phyloP scores from a whole-genome alignment of 2,329 filamentous ascomycete species.

The Fusarium musae region DNA sequence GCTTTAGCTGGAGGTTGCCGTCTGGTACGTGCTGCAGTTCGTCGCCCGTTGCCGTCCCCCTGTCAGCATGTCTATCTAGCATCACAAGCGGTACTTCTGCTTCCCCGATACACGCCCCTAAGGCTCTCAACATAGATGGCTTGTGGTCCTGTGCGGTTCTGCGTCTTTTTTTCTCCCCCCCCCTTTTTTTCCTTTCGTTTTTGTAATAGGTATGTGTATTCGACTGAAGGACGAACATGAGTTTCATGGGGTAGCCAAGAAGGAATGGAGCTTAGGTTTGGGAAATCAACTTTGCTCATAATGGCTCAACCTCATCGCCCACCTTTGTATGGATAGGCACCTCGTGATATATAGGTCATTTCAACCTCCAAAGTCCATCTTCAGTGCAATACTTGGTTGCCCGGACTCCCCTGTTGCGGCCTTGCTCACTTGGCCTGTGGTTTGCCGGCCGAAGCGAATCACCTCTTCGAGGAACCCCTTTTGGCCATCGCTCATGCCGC shows the following conservation, averaged over 20 bases:
- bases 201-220: slow-evolving; percentile 10
- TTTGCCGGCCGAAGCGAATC: slow-evolving; percentile 71
- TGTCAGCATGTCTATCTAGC: slow-evolving; percentile 11
- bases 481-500: slow-evolving; percentile 74
- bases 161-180: background rate
- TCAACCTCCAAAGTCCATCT: slow-evolving; percentile 84
- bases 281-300: slow-evolving; percentile 7
- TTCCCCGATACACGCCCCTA: background rate
- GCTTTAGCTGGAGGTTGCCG: slow-evolving; percentile 7
- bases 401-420: slow-evolving; percentile 57
- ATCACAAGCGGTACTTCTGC: background rate
- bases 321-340: background rate
- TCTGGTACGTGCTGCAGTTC: background rate
- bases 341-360: slow-evolving; percentile 3
- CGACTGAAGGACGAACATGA: background rate
- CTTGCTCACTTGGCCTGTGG: slow-evolving; percentile 54
- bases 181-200: background rate
- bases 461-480: slow-evolving; percentile 84
- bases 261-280: slow-evolving; percentile 5
- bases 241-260: slow-evolving; percentile 12
- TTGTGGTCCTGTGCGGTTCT: background rate
- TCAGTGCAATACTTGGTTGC: slow-evolving; percentile 88
- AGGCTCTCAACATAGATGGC: background rate
- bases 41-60: slow-evolving; percentile 1
- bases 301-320: background rate